Evolutionary conservation across 2,329 filamentous ascomycete species (phyloP).

Genomic region (Ceratocystiopsis minuta): DNA sequence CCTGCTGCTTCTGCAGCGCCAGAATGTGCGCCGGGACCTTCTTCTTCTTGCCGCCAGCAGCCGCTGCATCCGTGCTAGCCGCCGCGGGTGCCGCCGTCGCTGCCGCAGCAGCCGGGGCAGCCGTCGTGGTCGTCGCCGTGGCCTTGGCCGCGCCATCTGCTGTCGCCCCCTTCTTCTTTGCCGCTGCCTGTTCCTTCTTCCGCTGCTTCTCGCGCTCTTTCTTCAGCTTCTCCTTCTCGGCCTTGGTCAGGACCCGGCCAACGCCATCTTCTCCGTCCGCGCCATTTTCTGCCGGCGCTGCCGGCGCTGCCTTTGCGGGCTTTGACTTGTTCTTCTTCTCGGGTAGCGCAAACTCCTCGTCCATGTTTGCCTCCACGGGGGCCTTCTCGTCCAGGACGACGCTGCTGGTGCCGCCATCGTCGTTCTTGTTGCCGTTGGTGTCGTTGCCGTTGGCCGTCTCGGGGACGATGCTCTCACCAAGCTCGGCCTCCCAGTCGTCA

Average conservation of each 20-base stretch:
- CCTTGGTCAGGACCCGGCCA: conserved; percentile 76
- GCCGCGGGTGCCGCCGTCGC: conserved; percentile 24
- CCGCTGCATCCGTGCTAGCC: conserved; percentile 19
- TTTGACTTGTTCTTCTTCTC: conserved; percentile 56
- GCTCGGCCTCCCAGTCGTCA: conserved; percentile 88
- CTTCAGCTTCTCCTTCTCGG: conserved; percentile 94
- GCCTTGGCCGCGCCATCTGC: conserved; percentile 38
- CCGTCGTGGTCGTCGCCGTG: conserved; percentile 22
- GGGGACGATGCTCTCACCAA: conserved; percentile 60
- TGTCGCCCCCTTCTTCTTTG: conserved; percentile 51
- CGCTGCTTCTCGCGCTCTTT: conserved; percentile 97
- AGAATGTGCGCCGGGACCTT: conserved; percentile 64
- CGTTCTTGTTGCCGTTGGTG: conserved; percentile 24
- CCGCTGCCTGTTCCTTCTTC: conserved; percentile 92
- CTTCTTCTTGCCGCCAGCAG: conserved; percentile 57
- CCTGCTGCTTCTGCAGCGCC: conserved; percentile 65
- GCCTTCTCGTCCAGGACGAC: conserved; percentile 44
- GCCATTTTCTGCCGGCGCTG: conserved; percentile 24
- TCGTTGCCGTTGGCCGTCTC: conserved; percentile 27
- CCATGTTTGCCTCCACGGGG: conserved; percentile 62
- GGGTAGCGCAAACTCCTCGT: conserved; percentile 71
- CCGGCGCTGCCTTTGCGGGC: conserved; percentile 25
- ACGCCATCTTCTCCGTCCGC: conserved; percentile 35
- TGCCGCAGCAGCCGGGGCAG: conserved; percentile 26
- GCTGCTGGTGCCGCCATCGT: conserved; percentile 38